Conservation (phyloP, 2,329 filamentous ascomycete species). For the Pseudogymnoascus sp. region DNA sequence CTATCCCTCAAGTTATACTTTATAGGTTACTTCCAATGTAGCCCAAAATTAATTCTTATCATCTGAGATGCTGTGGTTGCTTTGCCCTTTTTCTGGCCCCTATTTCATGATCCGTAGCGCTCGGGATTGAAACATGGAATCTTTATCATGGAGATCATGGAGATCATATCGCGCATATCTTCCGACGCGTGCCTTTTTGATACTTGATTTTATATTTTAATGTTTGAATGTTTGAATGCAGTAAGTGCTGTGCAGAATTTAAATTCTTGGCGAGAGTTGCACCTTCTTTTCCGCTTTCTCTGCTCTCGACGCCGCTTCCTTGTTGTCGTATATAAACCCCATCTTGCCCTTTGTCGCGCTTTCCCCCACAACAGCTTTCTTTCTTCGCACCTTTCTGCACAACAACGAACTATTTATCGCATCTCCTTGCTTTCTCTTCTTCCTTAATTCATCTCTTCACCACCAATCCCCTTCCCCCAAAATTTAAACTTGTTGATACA, state of each 20-base stretch:
- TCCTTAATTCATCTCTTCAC: constrained; percentile 5
- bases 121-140: background rate
- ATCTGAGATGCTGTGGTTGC: background rate
- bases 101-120: background rate
- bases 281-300: constrained; percentile 1
- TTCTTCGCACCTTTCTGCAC: background rate
- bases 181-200: background rate
- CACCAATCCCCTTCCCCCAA: background rate
- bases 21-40: too few relatives aligned
- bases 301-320: background rate
- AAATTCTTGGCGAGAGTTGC: background rate
- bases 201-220: background rate
- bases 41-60: background rate
- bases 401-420: background rate
- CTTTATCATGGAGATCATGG: background rate
- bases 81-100: background rate
- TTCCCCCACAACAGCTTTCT: background rate
- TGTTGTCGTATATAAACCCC: background rate
- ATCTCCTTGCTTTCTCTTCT: background rate
- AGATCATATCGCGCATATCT: background rate
- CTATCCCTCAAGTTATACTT: background rate
- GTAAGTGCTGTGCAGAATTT: background rate
- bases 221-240: background rate
- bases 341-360: background rate
- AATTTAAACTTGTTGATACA: constrained; percentile 5